phyloP scores from a whole-genome alignment of 805 yeast species.

The Candida sithepensis region DNA sequence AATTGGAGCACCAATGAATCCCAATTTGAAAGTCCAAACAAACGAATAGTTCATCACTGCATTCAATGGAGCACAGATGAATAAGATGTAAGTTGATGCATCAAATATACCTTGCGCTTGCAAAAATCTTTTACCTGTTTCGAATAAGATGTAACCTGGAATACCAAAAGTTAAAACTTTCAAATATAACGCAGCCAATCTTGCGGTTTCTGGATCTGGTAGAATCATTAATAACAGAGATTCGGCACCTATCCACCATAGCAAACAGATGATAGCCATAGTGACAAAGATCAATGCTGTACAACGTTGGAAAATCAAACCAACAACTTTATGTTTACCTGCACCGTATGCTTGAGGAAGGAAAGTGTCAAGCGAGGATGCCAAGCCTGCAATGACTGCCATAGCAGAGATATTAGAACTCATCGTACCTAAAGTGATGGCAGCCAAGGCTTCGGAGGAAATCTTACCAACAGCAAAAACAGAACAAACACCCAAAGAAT shows the following conservation, averaged over 20 bases:
- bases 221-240: constrained; percentile 40
- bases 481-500: constrained; percentile 71
- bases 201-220: constrained; percentile 42
- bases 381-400: constrained; percentile 71
- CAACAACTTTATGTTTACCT: constrained; percentile 59
- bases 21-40: constrained; percentile 67
- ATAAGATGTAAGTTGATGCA: constrained; percentile 70
- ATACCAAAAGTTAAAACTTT: constrained; percentile 56
- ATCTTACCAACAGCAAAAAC: constrained; percentile 75
- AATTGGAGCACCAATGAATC: constrained; percentile 75
- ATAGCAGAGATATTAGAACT: constrained; percentile 75
- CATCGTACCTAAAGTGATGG: constrained; percentile 72
- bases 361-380: constrained; percentile 75
- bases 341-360: constrained; percentile 80
- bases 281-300: constrained; percentile 49
- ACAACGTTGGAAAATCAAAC: constrained; percentile 66
- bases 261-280: constrained; percentile 49
- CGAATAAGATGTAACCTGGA: constrained; percentile 66
- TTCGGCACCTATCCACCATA: constrained; percentile 61
- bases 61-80: constrained; percentile 72
- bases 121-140: constrained; percentile 67
- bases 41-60: constrained; percentile 61
- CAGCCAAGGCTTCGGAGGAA: constrained; percentile 70
- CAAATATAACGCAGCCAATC: constrained; percentile 57
- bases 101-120: constrained; percentile 79